Evolutionary conservation across 2,329 filamentous ascomycete species (phyloP).

Genomic region (Neurospora sp.): DNA sequence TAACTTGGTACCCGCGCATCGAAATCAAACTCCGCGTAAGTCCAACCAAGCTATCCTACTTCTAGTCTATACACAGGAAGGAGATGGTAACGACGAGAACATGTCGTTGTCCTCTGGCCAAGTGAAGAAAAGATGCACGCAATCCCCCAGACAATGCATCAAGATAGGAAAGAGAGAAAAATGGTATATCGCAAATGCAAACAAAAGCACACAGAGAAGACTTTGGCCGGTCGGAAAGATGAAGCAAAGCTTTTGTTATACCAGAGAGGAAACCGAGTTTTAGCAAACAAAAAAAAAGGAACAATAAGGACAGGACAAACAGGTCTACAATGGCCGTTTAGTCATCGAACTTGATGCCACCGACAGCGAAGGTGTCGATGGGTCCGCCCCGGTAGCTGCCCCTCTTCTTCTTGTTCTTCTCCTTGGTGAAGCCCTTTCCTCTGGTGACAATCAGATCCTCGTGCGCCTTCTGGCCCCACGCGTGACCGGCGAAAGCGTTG

Average conservation of each 20-base stretch:
- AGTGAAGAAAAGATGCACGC: background rate
- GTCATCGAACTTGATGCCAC: conserved; percentile 91
- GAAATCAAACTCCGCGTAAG: background rate
- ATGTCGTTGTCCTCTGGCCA: background rate
- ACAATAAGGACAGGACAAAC: background rate
- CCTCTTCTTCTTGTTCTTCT: conserved; percentile 98
- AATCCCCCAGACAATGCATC: background rate
- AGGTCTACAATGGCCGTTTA: conserved; percentile 30
- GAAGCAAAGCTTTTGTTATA: background rate
- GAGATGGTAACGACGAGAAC: background rate
- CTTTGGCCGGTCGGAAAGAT: background rate
- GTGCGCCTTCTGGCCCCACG: conserved; percentile 82
- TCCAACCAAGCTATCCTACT: background rate
- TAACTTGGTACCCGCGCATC: background rate
- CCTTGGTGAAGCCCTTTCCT: conserved; percentile 97
- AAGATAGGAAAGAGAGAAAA: background rate
- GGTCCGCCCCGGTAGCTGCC: conserved; percentile 82
- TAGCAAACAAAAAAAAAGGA: background rate
- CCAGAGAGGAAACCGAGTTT: background rate
- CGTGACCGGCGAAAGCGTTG: conserved; percentile 74
- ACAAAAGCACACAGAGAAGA: background rate
- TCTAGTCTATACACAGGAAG: background rate
- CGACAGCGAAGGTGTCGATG: conserved; percentile 73
- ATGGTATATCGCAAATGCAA: background rate
- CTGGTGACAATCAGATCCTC: conserved; percentile 82